Base-by-base conservation (phyloP, 768 basidiomycete genomes). In the Russula ochroleuca region DNA sequence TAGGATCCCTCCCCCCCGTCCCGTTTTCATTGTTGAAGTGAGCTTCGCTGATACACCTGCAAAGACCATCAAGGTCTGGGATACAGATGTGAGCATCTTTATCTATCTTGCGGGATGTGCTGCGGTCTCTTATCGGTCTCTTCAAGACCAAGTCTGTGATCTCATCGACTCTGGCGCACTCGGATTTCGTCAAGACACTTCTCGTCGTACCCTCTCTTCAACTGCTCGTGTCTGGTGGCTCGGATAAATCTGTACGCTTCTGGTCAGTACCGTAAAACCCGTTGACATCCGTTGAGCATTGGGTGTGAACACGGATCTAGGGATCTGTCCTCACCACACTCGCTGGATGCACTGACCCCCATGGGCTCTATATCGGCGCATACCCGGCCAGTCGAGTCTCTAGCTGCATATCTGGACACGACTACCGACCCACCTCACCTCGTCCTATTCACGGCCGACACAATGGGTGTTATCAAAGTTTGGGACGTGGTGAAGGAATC, bases 181-280 rank as follows among this genome's bases (percentile, higher is more conserved):
- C 80, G 0, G 96, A 99, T 74, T 99, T 99, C 69, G 82, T 99
- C 65, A 99, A 98, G 76, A 78, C 83, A 47, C 75, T 98, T 25
- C 79, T 87, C 49, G 84, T 92, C 52, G 76, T 96, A 23, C 84
- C 90, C 3, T 75, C 80, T 4, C 78, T 86, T 9, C 74, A 78
- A 11, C 74, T 98, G 6, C 77, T 98, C 38, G 78, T 94, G 17
- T 95, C 95, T 1, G 89, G 90, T 31, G 85, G 93, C 48, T 96
- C 96, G 2, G 96, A 99, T 75, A 94, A 94, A 71, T 82, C 85
- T 28, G 77, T 96, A 31, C 83, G 92, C 64, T 79, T 97, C 69
- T 98, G 95, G 95, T 94, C 73, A 62, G 82, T 74, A n/a, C 58
- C 19, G n/a, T 28, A 13, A 17, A n/a, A 25, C 15, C 58, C 58